Base-by-base conservation (phyloP, 371 early-diverging fungal species). In the Mortierella sp. region DNA sequence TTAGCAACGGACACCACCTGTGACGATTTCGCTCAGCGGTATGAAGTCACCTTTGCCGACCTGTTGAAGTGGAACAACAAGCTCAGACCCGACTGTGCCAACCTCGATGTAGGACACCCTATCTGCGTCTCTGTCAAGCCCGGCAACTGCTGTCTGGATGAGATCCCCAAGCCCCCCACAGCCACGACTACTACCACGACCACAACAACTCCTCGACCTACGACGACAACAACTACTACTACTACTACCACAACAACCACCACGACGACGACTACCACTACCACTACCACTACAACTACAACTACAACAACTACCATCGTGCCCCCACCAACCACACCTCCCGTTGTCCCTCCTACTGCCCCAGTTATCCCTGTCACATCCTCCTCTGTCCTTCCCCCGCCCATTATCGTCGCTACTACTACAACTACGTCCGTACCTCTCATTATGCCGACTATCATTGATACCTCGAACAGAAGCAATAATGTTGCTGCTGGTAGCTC, bases 41-140 rank as follows among this genome's bases (percentile, higher is more conserved):
- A 47, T n/a, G 50, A 50, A 16, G 31, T 43, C 67, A 79, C 71
- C 11, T 74, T 75, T n/a, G 64, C 55, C 0, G 29, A 70, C 4
- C 44, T 79, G 31, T 71, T 75, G 22, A 37, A 53, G 50, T 75
- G 71, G 75, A 74, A 74, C 79, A 8, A 16, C 48, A 67, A 67
- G 67, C 44, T 79, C 48, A 45, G 71, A n/a, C 6, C 2, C 14
- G 66, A 52, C 52, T 74, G 75, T 44, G 1, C n/a, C 4, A 77
- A 75, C 68, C 73, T 79, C 16, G 76, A 76, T 44, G 73, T 50
- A 7, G 70, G 66, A 37, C 55, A 65, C 39, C 80, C 80, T 4
- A 76, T 80, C 52, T 80, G 80, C 40, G 76, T 80, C 45, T 75
- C 80, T 14, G 26, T 73, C 44, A 73, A 69, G 4, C 63, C 48